Percentiles rank a stretch among this genome's conserved stretches.
Evolutionary conservation across 1,284 basidiomycete species (phyloP).

Genomic region (Waitea zeae): DNA sequence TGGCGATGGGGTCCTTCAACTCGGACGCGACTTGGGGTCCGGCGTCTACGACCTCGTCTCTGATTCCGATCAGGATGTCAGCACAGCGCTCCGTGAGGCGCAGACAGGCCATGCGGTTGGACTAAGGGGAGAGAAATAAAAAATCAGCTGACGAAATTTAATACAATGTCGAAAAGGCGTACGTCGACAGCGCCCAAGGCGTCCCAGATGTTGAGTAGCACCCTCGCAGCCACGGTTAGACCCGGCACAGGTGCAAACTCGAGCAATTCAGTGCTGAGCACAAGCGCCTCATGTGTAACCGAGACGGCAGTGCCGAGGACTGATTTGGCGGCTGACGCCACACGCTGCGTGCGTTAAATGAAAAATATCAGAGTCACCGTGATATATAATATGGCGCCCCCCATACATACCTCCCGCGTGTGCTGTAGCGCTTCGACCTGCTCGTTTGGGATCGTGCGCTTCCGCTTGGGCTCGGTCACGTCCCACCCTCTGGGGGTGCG

Average conservation of each 20-base stretch:
- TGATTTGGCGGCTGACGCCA: conserved; percentile 24
- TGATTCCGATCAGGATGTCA: conserved; percentile 25
- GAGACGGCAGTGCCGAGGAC: conserved; percentile 24
- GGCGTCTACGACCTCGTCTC: conserved; percentile 24
- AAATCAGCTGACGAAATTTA: conserved; percentile 2
- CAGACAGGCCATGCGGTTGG: conserved; percentile 32
- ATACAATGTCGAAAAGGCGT: conserved; percentile 16
- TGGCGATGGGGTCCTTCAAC: conserved; percentile 20
- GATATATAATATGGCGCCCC: not conserved
- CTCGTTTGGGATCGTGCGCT: conserved; percentile 24
- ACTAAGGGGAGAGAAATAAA: conserved; percentile 26
- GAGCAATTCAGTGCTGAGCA: conserved; percentile 27
- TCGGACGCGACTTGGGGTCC: conserved; percentile 18
- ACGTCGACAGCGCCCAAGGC: conserved; percentile 43
- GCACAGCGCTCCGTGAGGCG: conserved; percentile 34
- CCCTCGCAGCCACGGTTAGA: conserved; percentile 29
- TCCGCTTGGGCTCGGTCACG: conserved; percentile 3
- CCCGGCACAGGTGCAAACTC: conserved; percentile 38
- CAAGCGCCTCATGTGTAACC: conserved; percentile 28
- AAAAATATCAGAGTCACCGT: conserved; percentile 8
- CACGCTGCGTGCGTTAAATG: conserved; percentile 16
- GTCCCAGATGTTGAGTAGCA: conserved; percentile 44
- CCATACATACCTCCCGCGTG: conserved; percentile 21
- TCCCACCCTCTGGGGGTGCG: no score
- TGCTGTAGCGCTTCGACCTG: conserved; percentile 29